Evolutionary conservation across 495 filamentous ascomycete species (phyloP).

Genomic region (Letharia columbiana): DNA sequence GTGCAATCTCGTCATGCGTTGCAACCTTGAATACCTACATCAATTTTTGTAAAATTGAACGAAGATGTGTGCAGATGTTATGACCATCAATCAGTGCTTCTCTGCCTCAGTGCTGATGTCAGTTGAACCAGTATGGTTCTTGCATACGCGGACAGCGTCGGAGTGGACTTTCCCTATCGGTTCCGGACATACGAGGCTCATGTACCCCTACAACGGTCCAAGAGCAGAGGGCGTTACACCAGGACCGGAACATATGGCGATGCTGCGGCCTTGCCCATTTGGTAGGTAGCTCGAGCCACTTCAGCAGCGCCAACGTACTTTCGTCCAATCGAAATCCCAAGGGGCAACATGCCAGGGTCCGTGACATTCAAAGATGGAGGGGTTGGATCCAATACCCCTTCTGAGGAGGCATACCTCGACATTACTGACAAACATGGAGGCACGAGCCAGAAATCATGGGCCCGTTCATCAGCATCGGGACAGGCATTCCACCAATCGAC

Average conservation of each 20-base stretch:
- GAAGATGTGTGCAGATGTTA: neutral
- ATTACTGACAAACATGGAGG: conserved; percentile 16
- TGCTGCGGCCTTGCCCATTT: conserved; percentile 32
- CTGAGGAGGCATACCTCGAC: conserved; percentile 19
- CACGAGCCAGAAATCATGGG: neutral
- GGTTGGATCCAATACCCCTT: conserved; percentile 29
- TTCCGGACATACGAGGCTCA: neutral
- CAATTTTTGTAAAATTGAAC: neutral
- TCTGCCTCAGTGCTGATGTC: neutral
- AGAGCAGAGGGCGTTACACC: neutral
- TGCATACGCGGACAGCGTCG: neutral
- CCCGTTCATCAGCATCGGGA: conserved; percentile 18
- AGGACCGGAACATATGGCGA: conserved; percentile 28
- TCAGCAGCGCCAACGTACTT: conserved; percentile 45
- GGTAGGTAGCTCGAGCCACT: conserved; percentile 43
- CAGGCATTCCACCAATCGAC: neutral
- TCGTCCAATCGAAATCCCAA: conserved; percentile 26
- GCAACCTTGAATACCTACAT: neutral
- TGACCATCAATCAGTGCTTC: neutral
- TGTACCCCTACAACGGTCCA: neutral
- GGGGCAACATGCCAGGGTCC: neutral
- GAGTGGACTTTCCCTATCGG: neutral
- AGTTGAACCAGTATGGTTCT: neutral
- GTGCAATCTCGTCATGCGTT: neutral
- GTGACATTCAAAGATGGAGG: conserved; percentile 25